These are phyloP conservation scores for Orobanche coerulescens DNA, from an alignment of 257 asterid genomes.

Conservation along the genomic window DNA sequence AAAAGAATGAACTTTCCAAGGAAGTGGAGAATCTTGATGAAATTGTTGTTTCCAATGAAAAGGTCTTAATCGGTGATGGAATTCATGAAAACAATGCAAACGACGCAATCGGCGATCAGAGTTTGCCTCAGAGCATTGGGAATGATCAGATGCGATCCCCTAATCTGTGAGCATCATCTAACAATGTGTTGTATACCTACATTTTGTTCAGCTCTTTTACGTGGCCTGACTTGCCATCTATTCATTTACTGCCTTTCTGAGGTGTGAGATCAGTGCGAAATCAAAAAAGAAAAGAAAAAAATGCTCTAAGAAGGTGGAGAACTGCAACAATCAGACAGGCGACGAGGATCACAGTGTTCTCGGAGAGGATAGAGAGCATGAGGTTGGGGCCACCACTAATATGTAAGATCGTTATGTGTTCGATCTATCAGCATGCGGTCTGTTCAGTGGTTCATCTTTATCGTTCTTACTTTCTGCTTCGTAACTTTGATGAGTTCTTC, in stretches of 20 bases:
- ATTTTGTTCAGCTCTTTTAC: constrained; percentile 5
- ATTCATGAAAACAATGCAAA: constrained; percentile 5
- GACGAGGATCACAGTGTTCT: too few relatives aligned
- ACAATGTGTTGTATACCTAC: neutral
- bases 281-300: constrained; percentile 55
- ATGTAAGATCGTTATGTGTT: constrained; percentile 32
- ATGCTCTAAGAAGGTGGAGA: constrained; percentile 28
- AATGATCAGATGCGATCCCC: constrained; percentile 21
- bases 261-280: constrained; percentile 23
- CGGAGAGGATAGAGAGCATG: constrained; percentile 28
- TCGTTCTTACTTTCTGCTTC: neutral
- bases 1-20: constrained; percentile 19
- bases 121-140: constrained; percentile 18
- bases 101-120: constrained; percentile 17
- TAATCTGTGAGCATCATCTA: constrained; percentile 31
- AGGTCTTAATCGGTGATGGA: constrained; percentile 12
- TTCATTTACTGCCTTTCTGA: constrained; percentile 7
- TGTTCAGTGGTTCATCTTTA: constrained; percentile 16
- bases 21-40: constrained; percentile 17
- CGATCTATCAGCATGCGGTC: constrained; percentile 10
- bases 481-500: constrained; percentile 9
- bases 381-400: constrained; percentile 24
- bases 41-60: constrained; percentile 13
- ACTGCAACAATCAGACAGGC: constrained; percentile 21
- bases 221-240: constrained; percentile 17